phyloP scores from a whole-genome alignment of 305 asterid genomes.

The Rubia tinctorum region DNA sequence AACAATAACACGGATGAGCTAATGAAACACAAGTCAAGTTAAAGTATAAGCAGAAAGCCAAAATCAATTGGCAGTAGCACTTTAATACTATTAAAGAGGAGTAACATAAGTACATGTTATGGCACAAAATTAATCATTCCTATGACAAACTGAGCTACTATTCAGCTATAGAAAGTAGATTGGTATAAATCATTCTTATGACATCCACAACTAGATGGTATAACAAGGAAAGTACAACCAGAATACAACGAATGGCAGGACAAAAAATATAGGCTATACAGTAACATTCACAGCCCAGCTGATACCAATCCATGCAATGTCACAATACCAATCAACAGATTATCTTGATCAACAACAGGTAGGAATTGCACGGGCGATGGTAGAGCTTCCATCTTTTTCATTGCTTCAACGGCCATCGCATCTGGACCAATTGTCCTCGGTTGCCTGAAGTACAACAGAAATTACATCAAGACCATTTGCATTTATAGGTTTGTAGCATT shows the following conservation, averaged over 20 bases:
- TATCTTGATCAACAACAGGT: constrained; percentile 64
- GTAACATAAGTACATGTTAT: not conserved
- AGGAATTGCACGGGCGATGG: constrained; percentile 95
- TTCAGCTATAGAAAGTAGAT: not conserved
- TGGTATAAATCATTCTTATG: not conserved
- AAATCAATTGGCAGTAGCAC: not conserved
- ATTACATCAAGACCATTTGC: not conserved
- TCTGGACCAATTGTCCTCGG: constrained; percentile 78
- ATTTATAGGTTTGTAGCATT: not conserved
- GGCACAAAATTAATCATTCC: not conserved
- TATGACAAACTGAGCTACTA: not conserved
- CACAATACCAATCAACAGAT: constrained; percentile 73
- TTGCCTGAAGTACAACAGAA: constrained; percentile 47
- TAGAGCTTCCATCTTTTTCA: constrained; percentile 97
- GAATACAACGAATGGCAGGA: constrained; percentile 41
- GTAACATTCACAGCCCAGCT: constrained; percentile 57
- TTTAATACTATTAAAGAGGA: not conserved
- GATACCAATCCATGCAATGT: constrained; percentile 94
- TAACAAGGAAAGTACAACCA: constrained; percentile 15
- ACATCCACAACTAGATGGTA: not conserved
- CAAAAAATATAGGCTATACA: not conserved
- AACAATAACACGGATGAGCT: no score
- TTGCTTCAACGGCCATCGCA: constrained; percentile 87
- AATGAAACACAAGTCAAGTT: no score
- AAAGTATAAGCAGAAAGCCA: not conserved